Conservation (phyloP, 805 yeast species). For the Candida sithepensis region DNA sequence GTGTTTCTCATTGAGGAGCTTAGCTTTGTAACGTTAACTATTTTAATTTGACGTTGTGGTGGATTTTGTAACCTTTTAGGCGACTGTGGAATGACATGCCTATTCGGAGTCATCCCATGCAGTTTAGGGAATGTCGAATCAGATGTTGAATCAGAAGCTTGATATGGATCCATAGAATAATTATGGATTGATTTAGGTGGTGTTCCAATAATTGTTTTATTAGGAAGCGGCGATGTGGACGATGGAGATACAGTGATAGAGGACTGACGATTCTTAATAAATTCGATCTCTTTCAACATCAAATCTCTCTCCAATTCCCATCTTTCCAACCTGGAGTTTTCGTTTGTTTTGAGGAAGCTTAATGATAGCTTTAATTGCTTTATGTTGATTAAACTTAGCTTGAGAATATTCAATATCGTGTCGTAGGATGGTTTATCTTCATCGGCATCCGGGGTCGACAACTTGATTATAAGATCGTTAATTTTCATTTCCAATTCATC, state of each 20-base stretch:
- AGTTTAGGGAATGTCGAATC: slow-evolving; percentile 7
- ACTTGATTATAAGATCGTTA: slow-evolving; percentile 9
- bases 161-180: neutral
- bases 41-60: slow-evolving; percentile 10
- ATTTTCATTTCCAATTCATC: slow-evolving; percentile 24
- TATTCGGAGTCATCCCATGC: slow-evolving; percentile 8
- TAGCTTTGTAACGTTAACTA: slow-evolving; percentile 8
- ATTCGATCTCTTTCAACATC: slow-evolving; percentile 22
- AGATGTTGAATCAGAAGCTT: neutral
- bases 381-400: slow-evolving; percentile 16
- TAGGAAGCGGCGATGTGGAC: neutral
- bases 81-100: slow-evolving; percentile 5
- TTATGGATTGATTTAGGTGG: neutral
- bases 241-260: neutral
- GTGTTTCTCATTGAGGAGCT: slow-evolving; percentile 1
- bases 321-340: slow-evolving; percentile 18
- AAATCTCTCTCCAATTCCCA: slow-evolving; percentile 24
- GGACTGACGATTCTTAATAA: slow-evolving; percentile 15
- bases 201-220: neutral
- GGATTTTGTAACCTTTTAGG: slow-evolving; percentile 1
- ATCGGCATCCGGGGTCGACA: slow-evolving; percentile 3
- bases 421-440: neutral
- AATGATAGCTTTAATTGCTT: slow-evolving; percentile 16
- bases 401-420: slow-evolving; percentile 12
- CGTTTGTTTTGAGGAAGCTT: slow-evolving; percentile 15